These are phyloP conservation scores for Mimosa bimucronata DNA, from an alignment of 306 rosid species.

Conservation along the genomic window DNA sequence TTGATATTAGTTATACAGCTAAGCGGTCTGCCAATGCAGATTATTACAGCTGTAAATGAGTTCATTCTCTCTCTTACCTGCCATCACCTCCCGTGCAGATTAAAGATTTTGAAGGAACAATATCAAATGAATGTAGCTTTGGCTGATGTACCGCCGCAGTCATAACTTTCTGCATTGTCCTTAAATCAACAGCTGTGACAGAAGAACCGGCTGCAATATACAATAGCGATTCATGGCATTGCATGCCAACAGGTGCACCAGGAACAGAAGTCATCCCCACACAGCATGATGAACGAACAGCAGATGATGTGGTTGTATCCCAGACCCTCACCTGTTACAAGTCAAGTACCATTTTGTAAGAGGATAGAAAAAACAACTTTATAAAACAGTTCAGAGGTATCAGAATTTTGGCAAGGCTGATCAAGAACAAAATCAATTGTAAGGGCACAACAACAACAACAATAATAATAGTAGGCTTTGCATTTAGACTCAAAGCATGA, in stretches of 20 bases:
- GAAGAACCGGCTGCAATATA: conserved; percentile 75
- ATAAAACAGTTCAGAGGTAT: not conserved
- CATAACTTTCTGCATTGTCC: conserved; percentile 76
- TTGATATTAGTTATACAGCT: conserved; percentile 3
- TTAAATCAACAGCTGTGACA: conserved; percentile 69
- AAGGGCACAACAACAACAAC: conserved; percentile 7
- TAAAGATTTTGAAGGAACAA: conserved; percentile 67
- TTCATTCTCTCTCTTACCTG: conserved; percentile 49
- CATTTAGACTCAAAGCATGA: not conserved
- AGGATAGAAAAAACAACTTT: not conserved
- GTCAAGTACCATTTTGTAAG: conserved; percentile 31
- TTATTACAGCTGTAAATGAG: conserved; percentile 8
- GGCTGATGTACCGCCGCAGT: conserved; percentile 57
- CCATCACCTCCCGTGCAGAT: conserved; percentile 70
- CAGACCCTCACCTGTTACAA: conserved; percentile 75
- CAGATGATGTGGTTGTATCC: conserved; percentile 69
- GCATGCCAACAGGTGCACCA: conserved; percentile 65
- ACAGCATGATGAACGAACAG: conserved; percentile 70
- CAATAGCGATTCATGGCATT: conserved; percentile 77
- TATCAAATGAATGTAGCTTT: conserved; percentile 63
- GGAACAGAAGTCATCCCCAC: conserved; percentile 77
- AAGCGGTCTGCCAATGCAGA: conserved; percentile 4
- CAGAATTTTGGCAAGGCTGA: not conserved
- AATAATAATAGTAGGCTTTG: not conserved
- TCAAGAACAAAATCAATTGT: conserved; percentile 17